Percentiles rank a stretch among this genome's conserved stretches.
These are phyloP conservation scores for Cystoisospora suis DNA, from an alignment of 169 alveolate species.

Conservation along the genomic window DNA sequence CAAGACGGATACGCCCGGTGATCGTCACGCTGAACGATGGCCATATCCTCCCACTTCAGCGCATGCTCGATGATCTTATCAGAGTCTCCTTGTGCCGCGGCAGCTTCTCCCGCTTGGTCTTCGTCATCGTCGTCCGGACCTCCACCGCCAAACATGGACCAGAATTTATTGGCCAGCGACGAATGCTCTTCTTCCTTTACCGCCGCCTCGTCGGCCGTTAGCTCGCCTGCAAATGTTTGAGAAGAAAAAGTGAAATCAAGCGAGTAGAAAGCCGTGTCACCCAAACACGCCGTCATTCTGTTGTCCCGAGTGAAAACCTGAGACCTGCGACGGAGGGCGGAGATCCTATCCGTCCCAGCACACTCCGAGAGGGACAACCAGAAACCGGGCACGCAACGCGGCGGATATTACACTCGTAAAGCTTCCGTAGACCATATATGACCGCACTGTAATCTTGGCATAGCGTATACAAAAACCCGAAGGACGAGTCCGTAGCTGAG, in stretches of 20 bases:
- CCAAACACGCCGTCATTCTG: too few species aligned
- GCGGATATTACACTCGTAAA: too few species aligned
- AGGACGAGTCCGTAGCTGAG: too few species aligned
- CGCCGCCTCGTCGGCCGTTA: slow-evolving; percentile 62
- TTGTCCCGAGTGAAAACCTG: too few species aligned
- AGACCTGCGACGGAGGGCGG: too few species aligned
- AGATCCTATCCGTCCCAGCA: too few species aligned
- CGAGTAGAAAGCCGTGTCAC: too few species aligned
- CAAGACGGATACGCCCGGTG: slow-evolving; percentile 60
- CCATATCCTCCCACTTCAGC: slow-evolving; percentile 54
- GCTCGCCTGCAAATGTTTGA: slow-evolving; percentile 46
- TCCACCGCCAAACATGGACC: slow-evolving; percentile 57
- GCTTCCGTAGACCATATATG: too few species aligned
- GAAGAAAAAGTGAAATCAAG: background rate
- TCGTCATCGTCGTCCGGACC: slow-evolving; percentile 6
- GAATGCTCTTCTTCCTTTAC: slow-evolving; percentile 38
- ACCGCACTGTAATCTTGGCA: too few species aligned
- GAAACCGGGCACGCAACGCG: too few species aligned
- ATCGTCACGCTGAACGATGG: slow-evolving; percentile 64
- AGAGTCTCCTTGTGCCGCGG: slow-evolving; percentile 8
- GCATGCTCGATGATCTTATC: slow-evolving; percentile 49
- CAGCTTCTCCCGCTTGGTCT: background rate
- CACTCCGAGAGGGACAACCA: too few species aligned
- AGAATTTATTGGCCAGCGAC: slow-evolving; percentile 50
- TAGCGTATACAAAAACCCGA: too few species aligned